Conservation (phyloP, 2,329 filamentous ascomycete species). For the Bimuria novae-zelandiae region DNA sequence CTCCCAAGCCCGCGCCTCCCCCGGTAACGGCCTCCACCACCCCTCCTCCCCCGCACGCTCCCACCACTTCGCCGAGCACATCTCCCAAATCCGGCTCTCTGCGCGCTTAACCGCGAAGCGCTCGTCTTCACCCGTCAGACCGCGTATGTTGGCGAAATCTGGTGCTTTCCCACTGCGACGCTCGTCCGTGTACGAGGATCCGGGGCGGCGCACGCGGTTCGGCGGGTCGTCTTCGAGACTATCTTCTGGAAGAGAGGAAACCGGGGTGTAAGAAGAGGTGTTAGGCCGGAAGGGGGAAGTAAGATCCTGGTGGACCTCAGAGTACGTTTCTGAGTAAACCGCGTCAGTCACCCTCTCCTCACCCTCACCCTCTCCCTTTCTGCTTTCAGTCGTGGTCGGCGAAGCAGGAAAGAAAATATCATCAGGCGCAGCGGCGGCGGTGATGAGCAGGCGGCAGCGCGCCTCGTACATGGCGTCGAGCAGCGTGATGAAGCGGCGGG, state of each 20-base stretch:
- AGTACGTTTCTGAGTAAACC: conserved; percentile 67
- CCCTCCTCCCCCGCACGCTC: conserved; percentile 62
- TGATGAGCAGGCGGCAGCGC: conserved; percentile 74
- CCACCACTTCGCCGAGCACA: conserved; percentile 77
- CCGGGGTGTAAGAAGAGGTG: conserved; percentile 64
- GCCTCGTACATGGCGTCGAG: conserved; percentile 79
- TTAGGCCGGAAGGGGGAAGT: conserved; percentile 80
- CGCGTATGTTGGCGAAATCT: conserved; percentile 69
- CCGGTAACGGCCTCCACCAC: conserved; percentile 72
- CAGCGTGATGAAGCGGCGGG: conserved; percentile 77
- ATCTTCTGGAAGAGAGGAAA: conserved; percentile 48
- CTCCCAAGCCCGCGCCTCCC: conserved; percentile 71
- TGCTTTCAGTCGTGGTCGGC: too few relatives aligned
- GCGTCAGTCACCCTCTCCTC: conserved; percentile 51
- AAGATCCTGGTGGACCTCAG: conserved; percentile 79
- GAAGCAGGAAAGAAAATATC: conserved; percentile 72
- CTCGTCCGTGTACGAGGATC: conserved; percentile 35
- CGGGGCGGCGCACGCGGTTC: conserved; percentile 44
- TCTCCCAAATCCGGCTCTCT: conserved; percentile 78
- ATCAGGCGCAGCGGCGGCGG: conserved; percentile 70
- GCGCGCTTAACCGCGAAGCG: conserved; percentile 81
- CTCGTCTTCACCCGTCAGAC: conserved; percentile 81
- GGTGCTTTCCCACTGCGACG: conserved; percentile 34
- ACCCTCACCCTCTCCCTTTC: conserved; percentile 10
- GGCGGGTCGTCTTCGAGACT: conserved; percentile 57